These are phyloP conservation scores for Chalciporus chontae DNA, from an alignment of 768 basidiomycete species.

Conservation along the genomic window DNA sequence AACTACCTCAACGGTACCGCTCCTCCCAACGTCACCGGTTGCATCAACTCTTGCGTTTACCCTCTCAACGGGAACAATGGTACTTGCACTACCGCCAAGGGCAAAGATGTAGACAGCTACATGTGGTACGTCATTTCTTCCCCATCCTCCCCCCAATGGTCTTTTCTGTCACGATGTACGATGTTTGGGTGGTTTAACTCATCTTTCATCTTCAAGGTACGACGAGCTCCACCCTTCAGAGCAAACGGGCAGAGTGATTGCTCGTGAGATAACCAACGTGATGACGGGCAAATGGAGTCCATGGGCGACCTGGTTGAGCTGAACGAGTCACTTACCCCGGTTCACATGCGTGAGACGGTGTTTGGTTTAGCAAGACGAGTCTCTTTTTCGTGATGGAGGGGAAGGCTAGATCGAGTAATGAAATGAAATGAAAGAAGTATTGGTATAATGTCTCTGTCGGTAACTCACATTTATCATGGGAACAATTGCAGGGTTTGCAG, in stretches of 20 bases:
- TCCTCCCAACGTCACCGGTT: conserved; percentile 55
- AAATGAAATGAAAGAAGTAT: too few relatives aligned
- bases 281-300: conserved; percentile 41
- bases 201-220: conserved; percentile 6
- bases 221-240: conserved; percentile 63
- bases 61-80: conserved; percentile 15
- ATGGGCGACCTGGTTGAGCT: conserved; percentile 53
- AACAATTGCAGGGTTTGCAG: too few relatives aligned
- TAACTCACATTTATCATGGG: too few relatives aligned
- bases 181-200: not conserved
- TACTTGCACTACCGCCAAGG: conserved; percentile 33
- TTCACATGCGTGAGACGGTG: too few relatives aligned
- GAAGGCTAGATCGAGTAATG: too few relatives aligned
- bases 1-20: conserved; percentile 62
- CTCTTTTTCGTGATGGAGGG: too few relatives aligned
- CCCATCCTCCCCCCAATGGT: too few relatives aligned
- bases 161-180: too few relatives aligned
- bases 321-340: not conserved
- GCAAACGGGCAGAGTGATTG: conserved; percentile 53
- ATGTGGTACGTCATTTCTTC: conserved; percentile 44
- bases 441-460: too few relatives aligned
- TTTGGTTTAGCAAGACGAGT: too few relatives aligned
- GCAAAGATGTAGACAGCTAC: conserved; percentile 50
- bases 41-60: conserved; percentile 47
- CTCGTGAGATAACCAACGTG: conserved; percentile 46